phyloP scores from a whole-genome alignment of 2,329 filamentous ascomycete species.

The Teratosphaeria zuluensis region DNA sequence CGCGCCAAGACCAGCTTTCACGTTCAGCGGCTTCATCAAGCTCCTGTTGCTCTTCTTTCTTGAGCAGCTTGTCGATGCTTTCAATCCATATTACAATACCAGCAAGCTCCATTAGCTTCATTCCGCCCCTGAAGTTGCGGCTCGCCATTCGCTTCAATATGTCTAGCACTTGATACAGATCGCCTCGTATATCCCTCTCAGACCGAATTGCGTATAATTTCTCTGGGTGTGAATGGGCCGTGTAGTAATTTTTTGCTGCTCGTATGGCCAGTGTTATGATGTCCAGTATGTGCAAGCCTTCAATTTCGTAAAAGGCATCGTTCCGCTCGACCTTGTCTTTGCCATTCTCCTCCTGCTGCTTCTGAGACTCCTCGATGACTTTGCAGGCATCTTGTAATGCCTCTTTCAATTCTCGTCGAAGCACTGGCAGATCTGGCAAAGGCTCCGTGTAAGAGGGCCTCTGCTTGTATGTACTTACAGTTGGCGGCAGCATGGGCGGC shows the following conservation, averaged over 20 bases:
- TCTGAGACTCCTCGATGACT: constrained; percentile 51
- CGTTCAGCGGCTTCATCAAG: constrained; percentile 62
- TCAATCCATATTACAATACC: constrained; percentile 71
- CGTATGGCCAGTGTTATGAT: constrained; percentile 91
- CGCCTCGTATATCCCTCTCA: constrained; percentile 73
- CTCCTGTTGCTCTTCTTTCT: constrained; percentile 68
- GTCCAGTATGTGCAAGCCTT: constrained; percentile 86
- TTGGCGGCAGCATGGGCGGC: constrained; percentile 83
- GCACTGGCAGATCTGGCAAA: constrained; percentile 69
- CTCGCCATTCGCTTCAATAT: constrained; percentile 85
- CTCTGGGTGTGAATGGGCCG: constrained; percentile 77
- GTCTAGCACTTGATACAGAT: constrained; percentile 79
- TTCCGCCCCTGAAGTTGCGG: constrained; percentile 73
- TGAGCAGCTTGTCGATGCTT: constrained; percentile 66
- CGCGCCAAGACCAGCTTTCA: constrained; percentile 66
- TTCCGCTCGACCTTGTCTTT: constrained; percentile 27
- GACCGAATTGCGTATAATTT: constrained; percentile 78
- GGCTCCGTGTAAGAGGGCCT: constrained; percentile 72
- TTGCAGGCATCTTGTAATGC: constrained; percentile 60
- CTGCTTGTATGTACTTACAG: constrained; percentile 88
- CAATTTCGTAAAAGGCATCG: constrained; percentile 72
- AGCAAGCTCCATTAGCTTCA: constrained; percentile 67
- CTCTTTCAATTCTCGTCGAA: constrained; percentile 60
- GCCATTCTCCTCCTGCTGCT: constrained; percentile 9
- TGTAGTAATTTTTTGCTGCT: constrained; percentile 94